These are phyloP conservation scores for Peronospora belbahrii DNA, from an alignment of 352 stramenopile species.

Conservation along the genomic window DNA sequence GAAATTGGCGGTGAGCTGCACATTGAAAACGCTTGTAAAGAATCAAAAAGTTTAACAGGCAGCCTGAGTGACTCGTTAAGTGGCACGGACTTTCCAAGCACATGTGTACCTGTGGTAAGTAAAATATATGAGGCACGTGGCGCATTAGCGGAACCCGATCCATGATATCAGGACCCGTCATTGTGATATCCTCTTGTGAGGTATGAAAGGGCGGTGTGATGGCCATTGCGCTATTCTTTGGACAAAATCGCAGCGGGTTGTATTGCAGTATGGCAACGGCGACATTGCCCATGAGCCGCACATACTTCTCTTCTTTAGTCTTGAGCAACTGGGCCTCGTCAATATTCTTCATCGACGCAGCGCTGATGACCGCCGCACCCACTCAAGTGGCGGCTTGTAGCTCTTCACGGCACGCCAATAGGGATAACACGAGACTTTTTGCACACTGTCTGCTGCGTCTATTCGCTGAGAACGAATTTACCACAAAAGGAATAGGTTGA, in stretches of 20 bases:
- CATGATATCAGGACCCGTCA: too few relatives aligned
- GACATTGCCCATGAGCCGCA: conserved; percentile 95
- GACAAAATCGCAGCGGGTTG: conserved; percentile 93
- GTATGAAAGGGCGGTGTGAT: too few relatives aligned
- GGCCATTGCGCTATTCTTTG: too few relatives aligned
- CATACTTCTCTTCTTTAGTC: conserved; percentile 89
- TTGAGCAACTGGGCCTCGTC: conserved; percentile 88
- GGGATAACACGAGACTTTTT: conserved; percentile 90
- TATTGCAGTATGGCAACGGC: conserved; percentile 95
- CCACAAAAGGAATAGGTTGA: conserved; percentile 91
- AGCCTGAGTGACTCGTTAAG: too few relatives aligned
- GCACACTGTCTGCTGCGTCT: conserved; percentile 84
- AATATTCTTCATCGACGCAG: conserved; percentile 94
- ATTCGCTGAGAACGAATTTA: conserved; percentile 80
- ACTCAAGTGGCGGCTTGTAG: conserved; percentile 91
- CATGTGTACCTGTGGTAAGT: too few relatives aligned
- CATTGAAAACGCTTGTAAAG: too few relatives aligned
- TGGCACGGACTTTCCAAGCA: too few relatives aligned
- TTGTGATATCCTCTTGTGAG: too few relatives aligned
- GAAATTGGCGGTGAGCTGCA: too few relatives aligned
- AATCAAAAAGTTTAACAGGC: too few relatives aligned
- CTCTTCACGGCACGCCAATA: conserved; percentile 89
- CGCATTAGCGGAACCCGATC: too few relatives aligned
- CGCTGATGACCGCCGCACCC: conserved; percentile 94
- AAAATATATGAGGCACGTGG: too few relatives aligned